Evolutionary conservation across 164 flowering plant genomes (phyloP).

Genomic region (Magnolia changhungtana): DNA sequence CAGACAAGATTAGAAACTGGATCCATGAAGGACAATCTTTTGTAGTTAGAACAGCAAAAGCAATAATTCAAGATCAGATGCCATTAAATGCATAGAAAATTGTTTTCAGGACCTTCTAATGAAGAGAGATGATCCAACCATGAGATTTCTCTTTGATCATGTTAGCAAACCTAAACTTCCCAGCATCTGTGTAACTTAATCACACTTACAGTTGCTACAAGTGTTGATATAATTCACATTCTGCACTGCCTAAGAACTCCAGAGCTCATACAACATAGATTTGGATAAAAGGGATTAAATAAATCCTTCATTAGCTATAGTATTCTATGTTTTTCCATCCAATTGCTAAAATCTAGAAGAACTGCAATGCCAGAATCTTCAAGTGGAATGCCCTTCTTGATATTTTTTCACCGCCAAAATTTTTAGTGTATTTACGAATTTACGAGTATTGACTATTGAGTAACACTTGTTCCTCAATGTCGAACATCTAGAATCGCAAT

Average conservation of each 20-base stretch:
- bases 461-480: background rate
- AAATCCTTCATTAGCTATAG: background rate
- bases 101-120: background rate
- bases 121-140: background rate
- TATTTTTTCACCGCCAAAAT: no score
- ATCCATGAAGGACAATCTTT: background rate
- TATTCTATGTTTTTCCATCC: background rate
- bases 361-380: no score
- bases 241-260: background rate
- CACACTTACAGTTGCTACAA: no score
- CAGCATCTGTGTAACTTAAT: background rate
- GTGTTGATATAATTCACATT: background rate
- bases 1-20: background rate
- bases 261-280: background rate
- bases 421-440: no score
- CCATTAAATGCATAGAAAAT: background rate
- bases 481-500: background rate
- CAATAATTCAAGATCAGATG: background rate
- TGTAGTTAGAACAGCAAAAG: background rate
- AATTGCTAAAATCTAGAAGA: background rate
- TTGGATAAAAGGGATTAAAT: background rate
- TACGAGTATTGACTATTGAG: background rate
- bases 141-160: background rate
- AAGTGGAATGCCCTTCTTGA: no score
- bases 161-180: background rate